Evolutionary conservation across 2,329 filamentous ascomycete genomes (phyloP).

Genomic region (Fusarium sp.): DNA sequence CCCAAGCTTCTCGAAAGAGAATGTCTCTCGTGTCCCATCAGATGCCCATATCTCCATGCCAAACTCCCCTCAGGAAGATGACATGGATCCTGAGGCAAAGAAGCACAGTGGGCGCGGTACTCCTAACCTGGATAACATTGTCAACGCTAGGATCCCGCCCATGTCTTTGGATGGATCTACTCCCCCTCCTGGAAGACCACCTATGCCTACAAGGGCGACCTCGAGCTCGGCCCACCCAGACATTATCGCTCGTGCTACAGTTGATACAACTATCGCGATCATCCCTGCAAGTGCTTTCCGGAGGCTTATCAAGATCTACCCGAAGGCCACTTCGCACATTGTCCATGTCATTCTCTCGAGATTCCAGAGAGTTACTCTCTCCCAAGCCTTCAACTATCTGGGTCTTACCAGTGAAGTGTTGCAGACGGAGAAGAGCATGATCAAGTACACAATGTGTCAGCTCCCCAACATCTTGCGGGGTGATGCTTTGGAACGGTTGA

Average conservation of each 20-base stretch:
- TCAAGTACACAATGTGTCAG: constrained; percentile 91
- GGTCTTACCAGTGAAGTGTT: constrained; percentile 92
- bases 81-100: constrained; percentile 22
- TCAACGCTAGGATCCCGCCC: constrained; percentile 73
- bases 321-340: constrained; percentile 96
- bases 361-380: constrained; percentile 92
- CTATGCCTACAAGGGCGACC: constrained; percentile 56
- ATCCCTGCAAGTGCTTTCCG: constrained; percentile 97
- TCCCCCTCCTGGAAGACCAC: constrained; percentile 52
- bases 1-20: constrained; percentile 43
- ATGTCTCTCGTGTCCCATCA: constrained; percentile 23
- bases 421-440: constrained; percentile 93
- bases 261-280: constrained; percentile 97
- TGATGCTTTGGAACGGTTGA: constrained; percentile 83
- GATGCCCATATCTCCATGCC: constrained; percentile 51
- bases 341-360: constrained; percentile 97
- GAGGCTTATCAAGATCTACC: constrained; percentile 91
- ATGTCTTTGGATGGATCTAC: constrained; percentile 73
- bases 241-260: constrained; percentile 94
- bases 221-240: constrained; percentile 92
- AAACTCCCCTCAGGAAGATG: constrained; percentile 53
- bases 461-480: constrained; percentile 91
- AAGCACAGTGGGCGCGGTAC: constrained; percentile 29
- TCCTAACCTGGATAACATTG: constrained; percentile 23
- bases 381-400: constrained; percentile 94